Evolutionary conservation across 352 stramenopile genomes (phyloP), one percentile per base, ranked within the genome.

Genomic region (Globisporangium nagaii): DNA sequence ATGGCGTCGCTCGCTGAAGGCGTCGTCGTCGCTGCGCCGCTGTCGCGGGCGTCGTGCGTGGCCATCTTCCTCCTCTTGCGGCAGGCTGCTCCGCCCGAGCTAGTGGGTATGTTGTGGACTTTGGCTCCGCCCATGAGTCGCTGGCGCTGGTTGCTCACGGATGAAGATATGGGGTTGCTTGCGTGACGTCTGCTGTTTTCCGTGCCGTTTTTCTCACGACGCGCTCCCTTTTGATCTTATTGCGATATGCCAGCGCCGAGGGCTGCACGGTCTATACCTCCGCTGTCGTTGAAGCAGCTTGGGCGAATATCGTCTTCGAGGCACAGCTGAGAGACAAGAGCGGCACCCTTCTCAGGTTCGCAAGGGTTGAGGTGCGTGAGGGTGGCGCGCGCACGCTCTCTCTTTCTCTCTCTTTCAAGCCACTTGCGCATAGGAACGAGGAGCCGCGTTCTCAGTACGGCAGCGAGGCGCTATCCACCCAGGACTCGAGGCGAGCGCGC

Each of bases 1-100:
- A n/a, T 8, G 12, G 15, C 28, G n/a, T 3, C 9, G 47, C 22
- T 20, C 1, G 20, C 35, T 19, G 28, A 31, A 31, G 24, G 17
- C 4, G 20, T 12, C 2, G 48, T 32, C 13, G 32, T 6, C 13
- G 20, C 24, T 24, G 20, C 20, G 41, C 34, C n/a, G 36, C 17
- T 15, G 28, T 12, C 9, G 28, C 2, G 28, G 24, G 42, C 56
- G 35, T 45, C 37, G 4, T 30, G 15, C 13, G 13, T 22, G 8
- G 39, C 27, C 56, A 62, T 57, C 56, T 56, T 62, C 25, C 56
- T 41, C 39, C 51, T 56, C 39, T 62, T 62, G 47, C 56, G 31
- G 41, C 56, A 25, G 20, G 24, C 57, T 25, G 37, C 19, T 17
- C 15, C 27, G 25, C 41, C 12, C 11, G 31, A 17, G 39, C 24